These are phyloP conservation scores for Azolla pinnata DNA, from an alignment of 75 land plant species.

Conservation along the genomic window DNA sequence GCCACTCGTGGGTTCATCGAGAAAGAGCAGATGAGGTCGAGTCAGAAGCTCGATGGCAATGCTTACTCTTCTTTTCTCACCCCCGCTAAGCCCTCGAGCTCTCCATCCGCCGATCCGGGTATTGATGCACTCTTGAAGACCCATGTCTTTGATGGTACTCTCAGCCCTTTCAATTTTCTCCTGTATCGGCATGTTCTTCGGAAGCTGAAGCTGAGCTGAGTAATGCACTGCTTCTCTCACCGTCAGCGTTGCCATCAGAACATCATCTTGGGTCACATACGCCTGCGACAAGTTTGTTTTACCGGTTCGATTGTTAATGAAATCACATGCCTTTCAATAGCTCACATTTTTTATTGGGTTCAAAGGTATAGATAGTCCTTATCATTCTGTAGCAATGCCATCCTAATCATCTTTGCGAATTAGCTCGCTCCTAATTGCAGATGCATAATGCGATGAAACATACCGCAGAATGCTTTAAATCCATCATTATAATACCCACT, in stretches of 20 bases:
- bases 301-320: too few relatives aligned
- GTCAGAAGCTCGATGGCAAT: constrained; percentile 55
- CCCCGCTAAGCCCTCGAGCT: constrained; percentile 55
- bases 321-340: too few relatives aligned
- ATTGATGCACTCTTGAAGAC: constrained; percentile 32
- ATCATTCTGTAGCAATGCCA: too few relatives aligned
- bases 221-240: constrained; percentile 49
- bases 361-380: too few relatives aligned
- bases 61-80: constrained; percentile 56
- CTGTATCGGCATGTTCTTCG: constrained; percentile 26
- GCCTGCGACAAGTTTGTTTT: too few relatives aligned
- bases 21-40: constrained; percentile 42
- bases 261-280: constrained; percentile 69
- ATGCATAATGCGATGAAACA: too few relatives aligned
- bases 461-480: too few relatives aligned
- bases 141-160: constrained; percentile 48
- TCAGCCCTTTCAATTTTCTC: constrained; percentile 40
- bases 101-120: constrained; percentile 47
- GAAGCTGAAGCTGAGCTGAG: constrained; percentile 60
- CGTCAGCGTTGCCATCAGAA: constrained; percentile 45
- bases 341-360: too few relatives aligned
- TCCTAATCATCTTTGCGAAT: too few relatives aligned
- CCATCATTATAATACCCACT: too few relatives aligned
- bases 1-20: constrained; percentile 71
- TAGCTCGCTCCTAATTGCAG: too few relatives aligned